Evolutionary conservation across 108 stramenopile species (phyloP).

Genomic region (Cyclotella sp.): DNA sequence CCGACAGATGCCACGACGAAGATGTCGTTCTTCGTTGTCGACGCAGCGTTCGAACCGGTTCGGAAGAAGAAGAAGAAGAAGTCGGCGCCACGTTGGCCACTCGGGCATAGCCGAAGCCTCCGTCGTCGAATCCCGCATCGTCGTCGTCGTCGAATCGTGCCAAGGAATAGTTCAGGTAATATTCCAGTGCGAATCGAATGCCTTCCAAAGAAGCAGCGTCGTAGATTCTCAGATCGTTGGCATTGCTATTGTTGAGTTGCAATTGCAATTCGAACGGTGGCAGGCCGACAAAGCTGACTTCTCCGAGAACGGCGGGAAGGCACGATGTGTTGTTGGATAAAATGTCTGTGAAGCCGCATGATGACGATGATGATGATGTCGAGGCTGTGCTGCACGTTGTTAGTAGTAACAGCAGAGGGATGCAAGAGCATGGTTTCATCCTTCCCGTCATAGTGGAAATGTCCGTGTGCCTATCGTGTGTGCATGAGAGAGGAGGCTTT

Average conservation of each 20-base stretch:
- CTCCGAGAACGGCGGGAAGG: not conserved
- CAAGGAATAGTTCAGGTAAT: slow-evolving; percentile 9
- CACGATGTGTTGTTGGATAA: not conserved
- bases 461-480: too few species aligned
- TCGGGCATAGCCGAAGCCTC: not conserved
- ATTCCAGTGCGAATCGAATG: slow-evolving; percentile 3
- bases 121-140: not conserved
- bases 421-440: too few species aligned
- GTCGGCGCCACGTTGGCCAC: not conserved
- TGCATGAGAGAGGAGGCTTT: too few species aligned
- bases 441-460: too few species aligned
- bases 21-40: not conserved
- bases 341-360: slow-evolving; percentile 4
- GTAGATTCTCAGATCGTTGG: not conserved
- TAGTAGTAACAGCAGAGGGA: too few species aligned
- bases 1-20: not conserved
- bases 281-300: not conserved
- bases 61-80: too few species aligned
- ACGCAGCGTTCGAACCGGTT: not conserved
- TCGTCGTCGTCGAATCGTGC: slow-evolving; percentile 8
- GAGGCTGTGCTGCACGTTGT: too few species aligned
- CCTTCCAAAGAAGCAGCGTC: not conserved
- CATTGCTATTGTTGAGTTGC: not conserved
- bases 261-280: slow-evolving; percentile 10
- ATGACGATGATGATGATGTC: not conserved